Evolutionary conservation across 2,329 filamentous ascomycete species (phyloP), one percentile per base, ranked within the genome.

Genomic region (Colletotrichum plurivorum): DNA sequence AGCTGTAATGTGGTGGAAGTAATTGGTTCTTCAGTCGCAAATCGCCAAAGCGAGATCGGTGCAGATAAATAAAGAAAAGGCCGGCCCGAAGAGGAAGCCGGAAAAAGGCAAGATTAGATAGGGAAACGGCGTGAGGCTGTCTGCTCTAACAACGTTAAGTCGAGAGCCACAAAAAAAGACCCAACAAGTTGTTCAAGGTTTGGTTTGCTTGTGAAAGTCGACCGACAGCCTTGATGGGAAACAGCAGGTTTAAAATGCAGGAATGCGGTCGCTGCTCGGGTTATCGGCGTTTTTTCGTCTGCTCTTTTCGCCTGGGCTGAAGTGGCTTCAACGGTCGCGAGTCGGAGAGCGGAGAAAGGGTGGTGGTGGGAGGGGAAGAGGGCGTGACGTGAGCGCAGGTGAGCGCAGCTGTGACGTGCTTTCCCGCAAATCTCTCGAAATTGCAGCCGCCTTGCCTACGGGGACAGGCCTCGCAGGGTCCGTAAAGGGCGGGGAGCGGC

Each of bases 391-490:
- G 56, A 59, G 45, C 36, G 63, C 52, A 22, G 39, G 48, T 27
- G 20, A 45, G 25, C 46, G n/a, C 46, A 31, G 52, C 36, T 60
- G 66, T 69, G 67, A 69, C 67, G 67, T 69, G 67, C 52, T 69
- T 67, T 66, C 56, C 39, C 20, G 43, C 55, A 41, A 69, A 41
- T 69, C 51, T 69, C 43, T 69, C 62, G 67, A 69, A 61, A 69
- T 66, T 22, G 41, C 62, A 43, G 51, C 45, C 18, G 56, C 62
- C 36, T 22, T 15, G n/a, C 45, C 55, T 48, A 54, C 66, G 18
- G 15, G 66, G 66, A 69, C 66, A 60, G 46, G 56, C 62, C 36
- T 22, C 5, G n/a, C 61, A 65, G 49, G 31, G 61, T 54, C 31
- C 31, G 31, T 25, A 36, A 10, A 36, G 31, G 31, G 31, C 31